These are phyloP conservation scores for Macadamia integrifolia DNA, from an alignment of 164 flowering plant genomes.

Conservation along the genomic window DNA sequence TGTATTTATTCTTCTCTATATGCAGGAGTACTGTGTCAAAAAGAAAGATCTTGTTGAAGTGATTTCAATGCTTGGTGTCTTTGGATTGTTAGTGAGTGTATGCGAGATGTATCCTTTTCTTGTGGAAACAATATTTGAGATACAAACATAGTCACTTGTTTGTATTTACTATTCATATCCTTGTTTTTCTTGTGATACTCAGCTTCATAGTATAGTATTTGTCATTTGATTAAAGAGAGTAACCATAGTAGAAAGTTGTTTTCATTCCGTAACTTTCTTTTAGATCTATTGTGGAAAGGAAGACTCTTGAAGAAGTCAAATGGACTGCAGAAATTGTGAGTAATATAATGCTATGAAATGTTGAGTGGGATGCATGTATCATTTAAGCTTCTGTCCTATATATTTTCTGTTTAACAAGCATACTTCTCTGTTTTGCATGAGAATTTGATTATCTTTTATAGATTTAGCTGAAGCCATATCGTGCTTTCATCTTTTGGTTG, in stretches of 20 bases:
- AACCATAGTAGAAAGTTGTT: slow-evolving; percentile 3
- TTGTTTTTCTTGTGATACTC: neutral
- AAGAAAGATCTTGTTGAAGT: slow-evolving; percentile 70
- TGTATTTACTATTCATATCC: neutral
- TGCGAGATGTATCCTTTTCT: slow-evolving; percentile 70
- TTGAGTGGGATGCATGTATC: neutral
- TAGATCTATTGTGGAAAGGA: slow-evolving; percentile 50
- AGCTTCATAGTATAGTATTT: neutral
- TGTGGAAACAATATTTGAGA: neutral
- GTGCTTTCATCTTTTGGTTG: no score
- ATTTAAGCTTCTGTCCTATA: neutral
- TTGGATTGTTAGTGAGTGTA: slow-evolving; percentile 50
- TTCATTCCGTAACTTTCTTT: slow-evolving; percentile 27
- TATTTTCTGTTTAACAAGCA: no score
- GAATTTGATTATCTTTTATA: neutral
- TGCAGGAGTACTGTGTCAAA: slow-evolving; percentile 82
- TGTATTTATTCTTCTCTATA: neutral
- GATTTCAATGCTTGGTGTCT: slow-evolving; percentile 61
- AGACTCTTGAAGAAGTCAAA: slow-evolving; percentile 38
- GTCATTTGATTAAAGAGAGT: neutral
- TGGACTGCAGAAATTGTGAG: slow-evolving; percentile 72
- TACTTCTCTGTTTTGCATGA: neutral
- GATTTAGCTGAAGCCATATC: no score
- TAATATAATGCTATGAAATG: slow-evolving; percentile 2
- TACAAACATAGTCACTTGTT: neutral